Evolutionary conservation across 2,329 filamentous ascomycete genomes (phyloP).

Genomic region (Aspergillus texensis): DNA sequence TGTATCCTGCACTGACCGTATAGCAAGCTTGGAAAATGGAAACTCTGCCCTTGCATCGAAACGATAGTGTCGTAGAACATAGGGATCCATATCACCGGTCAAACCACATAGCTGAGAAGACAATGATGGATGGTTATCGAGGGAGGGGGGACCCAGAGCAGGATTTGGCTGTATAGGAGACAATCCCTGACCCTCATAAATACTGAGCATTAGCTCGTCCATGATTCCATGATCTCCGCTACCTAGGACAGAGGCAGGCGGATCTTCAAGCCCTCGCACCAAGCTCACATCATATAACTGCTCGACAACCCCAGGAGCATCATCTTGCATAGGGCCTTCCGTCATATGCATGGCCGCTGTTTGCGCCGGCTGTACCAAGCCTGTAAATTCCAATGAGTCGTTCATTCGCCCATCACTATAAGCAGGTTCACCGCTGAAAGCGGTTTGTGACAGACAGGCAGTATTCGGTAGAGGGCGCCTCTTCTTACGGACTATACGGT

Average conservation of each 20-base stretch:
- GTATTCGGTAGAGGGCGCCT: neutral
- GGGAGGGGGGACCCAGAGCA: neutral
- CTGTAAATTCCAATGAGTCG: neutral
- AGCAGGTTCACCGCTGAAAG: neutral
- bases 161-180: neutral
- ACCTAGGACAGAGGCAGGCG: neutral
- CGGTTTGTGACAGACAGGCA: neutral
- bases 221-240: neutral
- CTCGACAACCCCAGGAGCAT: neutral
- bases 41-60: constrained; percentile 4
- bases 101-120: constrained; percentile 6
- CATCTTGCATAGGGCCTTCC: neutral
- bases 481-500: neutral
- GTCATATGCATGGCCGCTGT: neutral
- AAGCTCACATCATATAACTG: neutral
- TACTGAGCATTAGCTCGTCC: neutral
- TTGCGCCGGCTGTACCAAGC: neutral
- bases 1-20: neutral
- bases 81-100: constrained; percentile 11
- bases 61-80: constrained; percentile 7
- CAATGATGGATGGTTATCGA: neutral
- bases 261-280: neutral
- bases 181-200: neutral
- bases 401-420: neutral
- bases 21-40: constrained; percentile 7